phyloP scores from a whole-genome alignment of 257 asterid genomes.

The Anisodus acutangulus region DNA sequence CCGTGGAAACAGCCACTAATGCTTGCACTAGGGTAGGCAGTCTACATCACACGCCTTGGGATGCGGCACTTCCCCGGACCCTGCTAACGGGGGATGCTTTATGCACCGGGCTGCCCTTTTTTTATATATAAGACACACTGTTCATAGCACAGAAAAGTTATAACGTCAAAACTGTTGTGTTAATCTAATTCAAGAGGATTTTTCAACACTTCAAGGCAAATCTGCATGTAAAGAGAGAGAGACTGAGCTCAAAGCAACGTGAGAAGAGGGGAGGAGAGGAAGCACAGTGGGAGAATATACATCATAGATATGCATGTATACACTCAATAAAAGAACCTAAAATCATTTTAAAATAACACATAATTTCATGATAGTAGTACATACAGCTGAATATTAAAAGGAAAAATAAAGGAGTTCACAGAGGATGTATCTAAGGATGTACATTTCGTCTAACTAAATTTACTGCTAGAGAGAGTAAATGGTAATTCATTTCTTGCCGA shows the following conservation, averaged over 20 bases:
- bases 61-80: too few relatives aligned
- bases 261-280: not conserved
- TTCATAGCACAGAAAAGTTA: slow-evolving; percentile 11
- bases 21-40: too few relatives aligned
- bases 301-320: slow-evolving; percentile 24
- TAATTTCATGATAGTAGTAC: not conserved
- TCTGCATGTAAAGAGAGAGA: slow-evolving; percentile 13
- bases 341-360: not conserved
- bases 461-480: not conserved
- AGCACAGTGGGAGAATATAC: slow-evolving; percentile 1
- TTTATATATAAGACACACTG: not conserved
- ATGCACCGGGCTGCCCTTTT: not conserved
- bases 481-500: not conserved
- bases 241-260: not conserved
- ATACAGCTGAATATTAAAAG: not conserved
- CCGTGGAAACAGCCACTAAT: too few relatives aligned
- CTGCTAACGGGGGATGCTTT: too few relatives aligned
- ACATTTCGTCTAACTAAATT: not conserved
- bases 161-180: not conserved
- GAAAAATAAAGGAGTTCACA: slow-evolving; percentile 1
- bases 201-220: not conserved
- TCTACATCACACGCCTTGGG: too few relatives aligned
- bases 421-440: slow-evolving; percentile 16
- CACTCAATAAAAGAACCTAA: slow-evolving; percentile 19
- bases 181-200: not conserved